Evolutionary conservation across 148 eudicot genomes (phyloP).

Genomic region (Camellia granthamiana): DNA sequence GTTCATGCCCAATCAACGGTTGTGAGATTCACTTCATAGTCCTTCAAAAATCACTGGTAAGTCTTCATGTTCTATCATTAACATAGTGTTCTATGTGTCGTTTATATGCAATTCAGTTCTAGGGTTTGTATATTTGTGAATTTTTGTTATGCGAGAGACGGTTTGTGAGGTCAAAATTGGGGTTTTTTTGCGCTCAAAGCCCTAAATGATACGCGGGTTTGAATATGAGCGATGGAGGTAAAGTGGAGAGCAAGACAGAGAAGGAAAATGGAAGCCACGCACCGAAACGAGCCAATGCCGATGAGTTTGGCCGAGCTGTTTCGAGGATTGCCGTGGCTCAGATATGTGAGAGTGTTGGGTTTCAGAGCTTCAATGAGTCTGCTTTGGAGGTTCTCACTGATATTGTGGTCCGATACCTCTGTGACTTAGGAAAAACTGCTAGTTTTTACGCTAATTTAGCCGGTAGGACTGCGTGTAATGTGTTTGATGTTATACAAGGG

Average conservation of each 20-base stretch:
- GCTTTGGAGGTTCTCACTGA: slow-evolving; percentile 66
- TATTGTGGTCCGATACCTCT: slow-evolving; percentile 51
- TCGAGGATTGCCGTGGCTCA: slow-evolving; percentile 69
- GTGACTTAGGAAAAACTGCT: slow-evolving; percentile 65
- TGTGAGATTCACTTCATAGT: background rate
- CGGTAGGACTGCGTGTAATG: slow-evolving; percentile 68
- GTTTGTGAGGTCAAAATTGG: background rate
- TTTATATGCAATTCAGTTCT: background rate
- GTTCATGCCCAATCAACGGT: background rate
- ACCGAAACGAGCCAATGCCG: slow-evolving; percentile 28
- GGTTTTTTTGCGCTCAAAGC: background rate
- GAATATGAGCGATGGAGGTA: slow-evolving; percentile 77
- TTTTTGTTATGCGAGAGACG: background rate
- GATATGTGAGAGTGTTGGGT: slow-evolving; percentile 65
- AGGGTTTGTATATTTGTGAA: background rate
- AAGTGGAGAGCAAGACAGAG: slow-evolving; percentile 35
- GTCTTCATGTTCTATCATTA: background rate
- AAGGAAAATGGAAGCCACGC: slow-evolving; percentile 7
- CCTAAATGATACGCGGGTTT: slow-evolving; percentile 41
- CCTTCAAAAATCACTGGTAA: background rate
- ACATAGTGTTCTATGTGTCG: background rate
- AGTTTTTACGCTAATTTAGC: slow-evolving; percentile 64
- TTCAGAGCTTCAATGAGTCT: slow-evolving; percentile 56
- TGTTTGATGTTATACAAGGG: slow-evolving; percentile 73
- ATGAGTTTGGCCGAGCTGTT: slow-evolving; percentile 54